A percentile compares a stretch with the other conserved stretches of the same genome.
Evolutionary conservation across 805 yeast genomes (phyloP).

Genomic region (Candida boidinii): DNA sequence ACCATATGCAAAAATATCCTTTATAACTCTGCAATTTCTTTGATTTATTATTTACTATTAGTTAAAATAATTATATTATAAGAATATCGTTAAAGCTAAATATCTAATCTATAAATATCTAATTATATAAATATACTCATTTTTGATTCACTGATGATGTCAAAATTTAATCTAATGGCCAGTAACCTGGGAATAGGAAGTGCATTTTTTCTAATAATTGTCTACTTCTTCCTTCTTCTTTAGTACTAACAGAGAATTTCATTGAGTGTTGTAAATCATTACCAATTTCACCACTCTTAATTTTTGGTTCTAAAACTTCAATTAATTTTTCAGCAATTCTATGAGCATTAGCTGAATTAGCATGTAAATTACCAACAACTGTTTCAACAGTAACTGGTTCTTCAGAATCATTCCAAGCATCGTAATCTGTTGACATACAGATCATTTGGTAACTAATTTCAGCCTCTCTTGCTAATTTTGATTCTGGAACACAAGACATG

Average conservation of each 20-base stretch:
- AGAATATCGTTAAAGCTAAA: too few relatives aligned
- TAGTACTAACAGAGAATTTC: conserved; percentile 76
- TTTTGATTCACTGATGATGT: neutral
- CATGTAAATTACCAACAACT: conserved; percentile 82
- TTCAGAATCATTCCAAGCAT: conserved; percentile 93
- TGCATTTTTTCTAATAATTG: conserved; percentile 74
- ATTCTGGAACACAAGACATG: conserved; percentile 97
- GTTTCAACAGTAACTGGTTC: conserved; percentile 98
- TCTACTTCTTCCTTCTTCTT: conserved; percentile 60
- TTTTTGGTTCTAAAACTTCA: conserved; percentile 53
- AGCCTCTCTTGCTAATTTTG: conserved; percentile 94
- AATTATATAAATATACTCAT: conserved; percentile 1
- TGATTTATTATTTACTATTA: too few relatives aligned
- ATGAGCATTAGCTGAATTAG: conserved; percentile 84
- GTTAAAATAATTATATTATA: too few relatives aligned
- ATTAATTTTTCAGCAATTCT: conserved; percentile 63
- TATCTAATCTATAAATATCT: neutral
- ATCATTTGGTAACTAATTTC: conserved; percentile 96
- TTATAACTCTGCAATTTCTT: too few relatives aligned
- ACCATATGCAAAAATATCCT: too few relatives aligned
- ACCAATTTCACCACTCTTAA: conserved; percentile 56
- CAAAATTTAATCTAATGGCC: conserved; percentile 38
- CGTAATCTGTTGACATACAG: conserved; percentile 98
- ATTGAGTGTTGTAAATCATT: conserved; percentile 64
- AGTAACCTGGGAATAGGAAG: conserved; percentile 85